A percentile compares a stretch with the other conserved stretches of the same genome.
These are phyloP conservation scores for Entomortierella lignicola DNA, from an alignment of 192 early-diverging fungal species.

Conservation along the genomic window DNA sequence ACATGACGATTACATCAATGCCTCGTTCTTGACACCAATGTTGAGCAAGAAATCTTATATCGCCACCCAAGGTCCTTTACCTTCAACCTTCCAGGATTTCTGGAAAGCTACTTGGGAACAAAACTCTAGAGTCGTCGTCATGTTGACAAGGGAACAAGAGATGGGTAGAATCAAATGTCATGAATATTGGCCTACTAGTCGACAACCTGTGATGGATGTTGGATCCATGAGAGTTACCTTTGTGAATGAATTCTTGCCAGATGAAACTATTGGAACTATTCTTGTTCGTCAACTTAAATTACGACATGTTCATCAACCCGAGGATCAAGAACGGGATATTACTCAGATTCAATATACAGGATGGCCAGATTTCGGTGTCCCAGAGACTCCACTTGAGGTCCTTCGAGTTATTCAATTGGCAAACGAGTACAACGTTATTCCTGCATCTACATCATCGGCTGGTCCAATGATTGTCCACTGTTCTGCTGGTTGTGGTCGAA, in stretches of 20 bases:
- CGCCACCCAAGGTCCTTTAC: constrained; percentile 82
- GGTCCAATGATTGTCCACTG: constrained; percentile 67
- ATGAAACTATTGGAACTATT: constrained; percentile 62
- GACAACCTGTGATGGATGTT: constrained; percentile 53
- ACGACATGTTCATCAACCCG: constrained; percentile 15
- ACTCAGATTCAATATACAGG: constrained; percentile 89
- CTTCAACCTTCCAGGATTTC: constrained; percentile 88
- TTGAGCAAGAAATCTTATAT: constrained; percentile 58
- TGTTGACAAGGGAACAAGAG: constrained; percentile 95
- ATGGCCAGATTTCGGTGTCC: constrained; percentile 91
- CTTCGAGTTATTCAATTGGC: constrained; percentile 61
- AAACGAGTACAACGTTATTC: constrained; percentile 14
- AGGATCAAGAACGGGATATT: constrained; percentile 55
- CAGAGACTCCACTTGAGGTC: constrained; percentile 76
- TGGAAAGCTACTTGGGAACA: constrained; percentile 98
- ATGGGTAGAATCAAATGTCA: constrained; percentile 85
- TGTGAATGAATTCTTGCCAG: constrained; percentile 63
- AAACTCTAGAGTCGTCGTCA: constrained; percentile 83
- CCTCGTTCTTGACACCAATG: constrained; percentile 52
- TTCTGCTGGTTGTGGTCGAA: constrained; percentile 69
- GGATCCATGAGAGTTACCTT: constrained; percentile 66
- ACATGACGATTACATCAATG: constrained; percentile 58
- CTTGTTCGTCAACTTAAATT: constrained; percentile 68
- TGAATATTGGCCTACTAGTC: constrained; percentile 86
- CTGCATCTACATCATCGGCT: constrained; percentile 26